These are phyloP conservation scores for Diaporthe australafricana DNA, from an alignment of 2,329 filamentous ascomycete genomes.

Conservation along the genomic window DNA sequence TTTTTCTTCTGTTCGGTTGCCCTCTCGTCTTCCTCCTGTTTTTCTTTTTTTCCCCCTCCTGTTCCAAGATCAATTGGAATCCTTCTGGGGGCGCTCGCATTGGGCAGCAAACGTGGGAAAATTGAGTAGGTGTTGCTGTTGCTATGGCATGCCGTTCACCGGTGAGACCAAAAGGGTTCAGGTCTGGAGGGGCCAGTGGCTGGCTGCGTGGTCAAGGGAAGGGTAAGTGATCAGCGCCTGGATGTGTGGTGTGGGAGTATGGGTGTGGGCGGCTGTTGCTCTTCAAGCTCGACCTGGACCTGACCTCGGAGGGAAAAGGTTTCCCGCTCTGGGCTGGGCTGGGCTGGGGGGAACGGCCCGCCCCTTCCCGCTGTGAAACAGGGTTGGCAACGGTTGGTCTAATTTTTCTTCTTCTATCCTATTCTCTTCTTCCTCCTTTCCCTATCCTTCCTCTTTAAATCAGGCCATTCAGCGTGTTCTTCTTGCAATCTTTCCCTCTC, in stretches of 20 bases:
- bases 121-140: background rate
- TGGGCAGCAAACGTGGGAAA: constrained; percentile 2
- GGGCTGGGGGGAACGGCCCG: constrained; percentile 30
- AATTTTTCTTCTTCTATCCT: background rate
- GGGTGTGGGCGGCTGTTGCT: background rate
- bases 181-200: background rate
- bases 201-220: constrained; percentile 7
- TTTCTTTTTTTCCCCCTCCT: background rate
- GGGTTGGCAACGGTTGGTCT: constrained; percentile 10
- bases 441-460: background rate
- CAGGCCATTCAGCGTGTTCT: too few species aligned
- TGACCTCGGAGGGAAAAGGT: background rate
- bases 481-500: too few species aligned
- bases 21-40: background rate
- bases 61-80: constrained; percentile 6
- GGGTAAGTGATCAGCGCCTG: constrained; percentile 15
- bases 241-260: constrained; percentile 2
- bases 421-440: background rate
- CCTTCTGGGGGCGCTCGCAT: background rate
- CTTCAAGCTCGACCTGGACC: background rate
- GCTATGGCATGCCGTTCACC: constrained; percentile 13
- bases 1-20: background rate
- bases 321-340: constrained; percentile 9
- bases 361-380: constrained; percentile 35
- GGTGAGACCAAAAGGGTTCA: constrained; percentile 13